These are phyloP conservation scores for Vigna radiata DNA, from an alignment of 306 rosid species.

Conservation along the genomic window DNA sequence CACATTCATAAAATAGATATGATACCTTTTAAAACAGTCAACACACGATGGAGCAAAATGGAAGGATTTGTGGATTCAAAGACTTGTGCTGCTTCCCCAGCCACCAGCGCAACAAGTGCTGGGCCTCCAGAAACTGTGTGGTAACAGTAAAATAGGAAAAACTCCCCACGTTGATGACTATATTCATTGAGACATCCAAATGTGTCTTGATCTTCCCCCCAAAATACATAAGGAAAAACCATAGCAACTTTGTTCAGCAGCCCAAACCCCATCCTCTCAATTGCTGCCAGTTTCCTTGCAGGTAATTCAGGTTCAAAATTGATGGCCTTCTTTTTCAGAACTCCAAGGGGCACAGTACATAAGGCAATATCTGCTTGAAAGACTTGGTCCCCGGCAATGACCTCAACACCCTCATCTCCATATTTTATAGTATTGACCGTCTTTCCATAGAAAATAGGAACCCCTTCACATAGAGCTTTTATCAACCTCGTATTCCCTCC, in stretches of 20 bases:
- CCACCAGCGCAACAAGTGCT: conserved; percentile 84
- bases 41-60: conserved; percentile 69
- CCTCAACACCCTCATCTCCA: conserved; percentile 77
- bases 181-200: conserved; percentile 88
- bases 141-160: conserved; percentile 85
- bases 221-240: conserved; percentile 90
- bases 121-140: conserved; percentile 98
- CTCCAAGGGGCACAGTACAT: conserved; percentile 97
- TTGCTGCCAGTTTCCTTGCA: conserved; percentile 74
- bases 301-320: conserved; percentile 86
- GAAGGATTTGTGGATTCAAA: conserved; percentile 84
- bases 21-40: conserved; percentile 79
- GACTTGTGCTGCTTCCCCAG: conserved; percentile 94
- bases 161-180: conserved; percentile 81
- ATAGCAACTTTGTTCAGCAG: conserved; percentile 91
- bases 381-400: conserved; percentile 73
- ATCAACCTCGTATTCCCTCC: conserved; percentile 93
- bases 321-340: conserved; percentile 70
- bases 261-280: conserved; percentile 93
- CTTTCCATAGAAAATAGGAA: conserved; percentile 83
- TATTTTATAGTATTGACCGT: conserved; percentile 66
- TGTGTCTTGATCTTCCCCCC: conserved; percentile 96
- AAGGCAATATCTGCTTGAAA: conserved; percentile 78
- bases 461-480: conserved; percentile 76
- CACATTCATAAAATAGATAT: conserved; percentile 16